These are phyloP conservation scores for Tagetes patula DNA, from an alignment of 129 eudicot genomes.

Conservation along the genomic window DNA sequence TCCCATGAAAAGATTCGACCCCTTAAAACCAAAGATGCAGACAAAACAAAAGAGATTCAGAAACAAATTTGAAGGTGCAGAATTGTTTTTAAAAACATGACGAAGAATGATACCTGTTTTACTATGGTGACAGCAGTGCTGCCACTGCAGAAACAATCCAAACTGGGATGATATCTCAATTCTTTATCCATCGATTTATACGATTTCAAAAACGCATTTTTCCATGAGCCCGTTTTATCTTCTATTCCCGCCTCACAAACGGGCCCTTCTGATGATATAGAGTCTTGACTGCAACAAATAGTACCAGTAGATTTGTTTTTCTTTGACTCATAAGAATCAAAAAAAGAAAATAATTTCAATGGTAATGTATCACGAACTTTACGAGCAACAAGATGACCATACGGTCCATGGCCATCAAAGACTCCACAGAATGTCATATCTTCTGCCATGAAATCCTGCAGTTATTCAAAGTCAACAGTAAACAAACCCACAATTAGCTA, in stretches of 20 bases:
- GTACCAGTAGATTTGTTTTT: conserved; percentile 44
- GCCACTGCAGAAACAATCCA: conserved; percentile 98
- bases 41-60: conserved; percentile 6
- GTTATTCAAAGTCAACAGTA: conserved; percentile 11
- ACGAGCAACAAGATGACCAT: conserved; percentile 90
- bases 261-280: conserved; percentile 51
- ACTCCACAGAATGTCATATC: conserved; percentile 89
- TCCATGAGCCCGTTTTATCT: conserved; percentile 63
- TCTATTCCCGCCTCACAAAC: conserved; percentile 60
- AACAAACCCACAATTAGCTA: background rate
- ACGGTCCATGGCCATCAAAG: conserved; percentile 97
- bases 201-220: conserved; percentile 84
- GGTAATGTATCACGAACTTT: conserved; percentile 92
- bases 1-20: conserved; percentile 39
- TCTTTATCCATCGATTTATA: conserved; percentile 95
- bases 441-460: conserved; percentile 87
- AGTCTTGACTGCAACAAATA: conserved; percentile 58
- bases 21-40: conserved; percentile 19
- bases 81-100: background rate
- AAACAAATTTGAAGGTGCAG: conserved; percentile 8
- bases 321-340: conserved; percentile 64
- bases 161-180: conserved; percentile 78
- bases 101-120: conserved; percentile 61
- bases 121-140: conserved; percentile 92
- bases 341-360: conserved; percentile 58